phyloP scores from a whole-genome alignment of 805 yeast genomes.

The Yarrowia sp. region DNA sequence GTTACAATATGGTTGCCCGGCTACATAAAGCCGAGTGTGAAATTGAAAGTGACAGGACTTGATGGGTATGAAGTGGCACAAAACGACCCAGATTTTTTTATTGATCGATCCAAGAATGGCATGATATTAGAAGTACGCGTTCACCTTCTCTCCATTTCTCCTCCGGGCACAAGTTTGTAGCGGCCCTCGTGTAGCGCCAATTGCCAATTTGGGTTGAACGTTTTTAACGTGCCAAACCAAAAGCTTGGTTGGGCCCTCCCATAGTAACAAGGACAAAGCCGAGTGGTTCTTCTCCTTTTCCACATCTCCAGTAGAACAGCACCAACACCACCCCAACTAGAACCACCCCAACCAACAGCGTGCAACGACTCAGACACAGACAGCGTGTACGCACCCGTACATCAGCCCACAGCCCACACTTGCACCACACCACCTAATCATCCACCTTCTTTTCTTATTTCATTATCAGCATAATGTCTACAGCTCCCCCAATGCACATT shows the following conservation, averaged over 20 bases:
- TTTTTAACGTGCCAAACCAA: slow-evolving; percentile 16
- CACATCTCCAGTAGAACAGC: not conserved
- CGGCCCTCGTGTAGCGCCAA: not conserved
- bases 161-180: not conserved
- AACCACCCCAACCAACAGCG: not conserved
- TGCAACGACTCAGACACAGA: not conserved
- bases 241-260: slow-evolving; percentile 16
- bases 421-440: not conserved
- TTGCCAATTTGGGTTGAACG: slow-evolving; percentile 11
- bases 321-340: not conserved
- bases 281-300: not conserved
- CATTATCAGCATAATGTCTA: slow-evolving; percentile 6
- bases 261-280: slow-evolving; percentile 10
- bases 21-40: not conserved
- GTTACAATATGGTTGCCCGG: not conserved
- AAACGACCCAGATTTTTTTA: not conserved
- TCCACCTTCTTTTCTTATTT: not conserved
- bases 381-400: not conserved
- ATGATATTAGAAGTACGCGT: not conserved
- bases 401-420: not conserved
- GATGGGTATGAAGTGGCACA: not conserved
- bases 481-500: slow-evolving; percentile 20
- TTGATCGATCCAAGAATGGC: not conserved
- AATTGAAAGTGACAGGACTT: not conserved
- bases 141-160: too few relatives aligned